Evolutionary conservation across 2,329 filamentous ascomycete species (phyloP).

Genomic region (Magnaporthales sp.): DNA sequence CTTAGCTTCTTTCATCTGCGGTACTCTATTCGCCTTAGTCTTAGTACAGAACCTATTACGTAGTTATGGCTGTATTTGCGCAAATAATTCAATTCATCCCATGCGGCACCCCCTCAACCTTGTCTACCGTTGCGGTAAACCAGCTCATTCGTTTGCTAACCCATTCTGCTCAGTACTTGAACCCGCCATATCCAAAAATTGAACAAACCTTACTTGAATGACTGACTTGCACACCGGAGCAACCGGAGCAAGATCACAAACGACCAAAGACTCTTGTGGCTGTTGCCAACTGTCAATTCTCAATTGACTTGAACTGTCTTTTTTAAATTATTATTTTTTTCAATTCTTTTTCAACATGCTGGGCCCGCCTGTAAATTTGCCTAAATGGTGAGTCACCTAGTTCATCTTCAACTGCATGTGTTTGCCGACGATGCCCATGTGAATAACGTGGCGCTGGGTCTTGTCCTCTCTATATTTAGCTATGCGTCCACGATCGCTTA

Average conservation of each 20-base stretch:
- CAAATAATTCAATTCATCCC: neutral
- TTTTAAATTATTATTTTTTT: neutral
- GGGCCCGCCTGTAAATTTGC: conserved; percentile 42
- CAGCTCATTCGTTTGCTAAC: neutral
- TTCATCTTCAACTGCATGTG: neutral
- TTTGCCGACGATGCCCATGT: neutral
- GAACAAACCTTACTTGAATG: neutral
- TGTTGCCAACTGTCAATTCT: neutral
- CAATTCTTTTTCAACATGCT: conserved; percentile 34
- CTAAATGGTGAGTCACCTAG: conserved; percentile 42
- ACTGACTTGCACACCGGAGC: neutral
- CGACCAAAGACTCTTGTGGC: neutral
- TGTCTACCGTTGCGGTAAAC: neutral
- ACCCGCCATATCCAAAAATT: neutral
- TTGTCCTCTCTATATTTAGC: neutral
- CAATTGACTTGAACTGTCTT: neutral
- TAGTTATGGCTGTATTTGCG: neutral
- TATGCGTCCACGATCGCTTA: neutral
- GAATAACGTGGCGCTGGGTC: neutral
- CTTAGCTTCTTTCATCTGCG: neutral
- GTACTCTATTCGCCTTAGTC: too few relatives aligned
- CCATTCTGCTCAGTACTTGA: neutral
- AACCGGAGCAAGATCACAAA: neutral
- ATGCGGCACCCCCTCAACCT: neutral
- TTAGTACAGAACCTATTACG: neutral